Evolutionary conservation across 208 protist genomes (phyloP).

Genomic region (Wallacemonas sp.): DNA sequence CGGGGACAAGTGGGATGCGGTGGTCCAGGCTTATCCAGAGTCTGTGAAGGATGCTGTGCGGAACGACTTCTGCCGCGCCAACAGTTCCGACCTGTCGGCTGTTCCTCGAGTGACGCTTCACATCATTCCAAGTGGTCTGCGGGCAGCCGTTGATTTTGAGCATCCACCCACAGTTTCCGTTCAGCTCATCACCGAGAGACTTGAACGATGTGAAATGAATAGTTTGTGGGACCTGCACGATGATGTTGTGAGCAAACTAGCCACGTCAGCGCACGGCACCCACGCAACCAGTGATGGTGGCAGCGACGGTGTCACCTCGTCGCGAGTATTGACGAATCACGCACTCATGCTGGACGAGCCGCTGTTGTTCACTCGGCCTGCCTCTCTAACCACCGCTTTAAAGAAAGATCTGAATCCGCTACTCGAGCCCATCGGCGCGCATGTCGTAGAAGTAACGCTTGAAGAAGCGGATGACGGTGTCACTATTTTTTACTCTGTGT

Average conservation of each 20-base stretch:
- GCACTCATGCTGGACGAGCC: constrained; percentile 10
- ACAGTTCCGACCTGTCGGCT: background rate
- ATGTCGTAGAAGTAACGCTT: background rate
- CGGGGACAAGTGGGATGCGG: constrained; percentile 9
- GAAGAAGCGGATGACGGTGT: background rate
- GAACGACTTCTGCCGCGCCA: constrained; percentile 10
- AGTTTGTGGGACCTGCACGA: background rate
- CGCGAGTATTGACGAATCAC: constrained; percentile 6
- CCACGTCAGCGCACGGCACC: background rate
- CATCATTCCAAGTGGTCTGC: background rate
- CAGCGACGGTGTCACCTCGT: too few relatives aligned
- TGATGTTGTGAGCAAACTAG: background rate
- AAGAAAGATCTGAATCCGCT: constrained; percentile 10
- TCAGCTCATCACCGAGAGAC: constrained; percentile 1
- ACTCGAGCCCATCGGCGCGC: background rate
- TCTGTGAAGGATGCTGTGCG: constrained; percentile 8
- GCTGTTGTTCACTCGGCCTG: background rate
- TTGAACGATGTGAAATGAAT: constrained; percentile 9
- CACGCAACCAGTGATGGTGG: too few relatives aligned
- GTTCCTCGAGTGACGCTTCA: constrained; percentile 2
- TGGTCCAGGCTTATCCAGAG: constrained; percentile 6
- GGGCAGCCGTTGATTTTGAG: constrained; percentile 3
- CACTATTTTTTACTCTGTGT: constrained; percentile 10
- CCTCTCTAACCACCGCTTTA: background rate
- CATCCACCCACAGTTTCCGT: background rate